Evolutionary conservation across 768 basidiomycete species (phyloP).

Genomic region (Suillus weaverae): DNA sequence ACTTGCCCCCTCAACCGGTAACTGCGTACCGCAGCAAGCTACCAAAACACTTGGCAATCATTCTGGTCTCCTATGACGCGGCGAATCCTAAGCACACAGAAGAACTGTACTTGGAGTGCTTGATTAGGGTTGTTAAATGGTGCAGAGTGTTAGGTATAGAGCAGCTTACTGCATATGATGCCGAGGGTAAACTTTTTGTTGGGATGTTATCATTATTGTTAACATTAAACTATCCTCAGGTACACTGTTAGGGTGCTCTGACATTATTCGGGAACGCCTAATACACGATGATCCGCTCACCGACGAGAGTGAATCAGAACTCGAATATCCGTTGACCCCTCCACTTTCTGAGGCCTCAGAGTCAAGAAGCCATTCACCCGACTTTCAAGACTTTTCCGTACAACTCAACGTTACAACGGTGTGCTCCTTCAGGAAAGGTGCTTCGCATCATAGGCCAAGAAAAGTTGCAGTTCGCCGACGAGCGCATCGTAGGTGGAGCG

Average conservation of each 20-base stretch:
- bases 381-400: slow-evolving; percentile 14
- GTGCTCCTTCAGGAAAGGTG: slow-evolving; percentile 6
- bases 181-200: slow-evolving; percentile 50
- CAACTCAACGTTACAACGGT: slow-evolving; percentile 23
- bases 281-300: slow-evolving; percentile 23
- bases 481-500: slow-evolving; percentile 20
- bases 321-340: slow-evolving; percentile 75
- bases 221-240: slow-evolving; percentile 34
- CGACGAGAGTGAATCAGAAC: slow-evolving; percentile 51
- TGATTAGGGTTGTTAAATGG: slow-evolving; percentile 56
- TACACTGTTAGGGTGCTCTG: slow-evolving; percentile 39
- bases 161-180: slow-evolving; percentile 71
- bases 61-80: slow-evolving; percentile 51
- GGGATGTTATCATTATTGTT: not conserved
- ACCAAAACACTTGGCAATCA: slow-evolving; percentile 67
- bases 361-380: slow-evolving; percentile 63
- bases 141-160: slow-evolving; percentile 62
- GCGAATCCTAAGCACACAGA: slow-evolving; percentile 38
- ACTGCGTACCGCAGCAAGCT: slow-evolving; percentile 51
- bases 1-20: slow-evolving; percentile 47
- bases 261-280: slow-evolving; percentile 43
- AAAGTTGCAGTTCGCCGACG: slow-evolving; percentile 27
- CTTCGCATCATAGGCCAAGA: slow-evolving; percentile 21
- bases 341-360: slow-evolving; percentile 72
- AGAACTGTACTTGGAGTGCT: slow-evolving; percentile 49